Evolutionary conservation across 225 moss, liverwort and hornwort genomes (phyloP), one percentile per base, ranked within the genome.

Genomic region (Ulota crispa): DNA sequence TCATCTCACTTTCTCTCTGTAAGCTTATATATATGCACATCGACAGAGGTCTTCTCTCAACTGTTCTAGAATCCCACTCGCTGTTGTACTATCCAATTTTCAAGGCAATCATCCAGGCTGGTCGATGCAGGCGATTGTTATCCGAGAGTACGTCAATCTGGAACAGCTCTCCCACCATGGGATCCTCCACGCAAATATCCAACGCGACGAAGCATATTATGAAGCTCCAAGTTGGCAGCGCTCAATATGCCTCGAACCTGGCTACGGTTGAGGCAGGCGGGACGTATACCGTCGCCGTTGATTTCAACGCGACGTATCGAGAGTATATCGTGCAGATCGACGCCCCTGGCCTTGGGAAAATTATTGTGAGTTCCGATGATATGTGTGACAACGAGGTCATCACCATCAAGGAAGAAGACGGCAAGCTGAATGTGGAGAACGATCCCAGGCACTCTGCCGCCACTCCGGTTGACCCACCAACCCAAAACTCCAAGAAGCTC

Each of bases 361-460:
- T 86, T 16, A 30, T 45, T 57, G 68, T 90, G 56, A 88, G 83
- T 72, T 87, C 90, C 27, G 90, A 90, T 76, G 90, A 90, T 21
- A 73, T 87, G 42, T 83, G 81, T 13, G 87, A 85, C 37, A 32
- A 64, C 81, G 83, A 81, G 36, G 47, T 72, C 83, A 85, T 90
- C n/a, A 83, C 76, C 19, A 73, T 90, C 81, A 85, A 75, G 78
- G 90, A 83, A 79, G 86, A 68, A 16, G 34, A 67, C 18, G 87
- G 90, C 41, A 85, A 81, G 23, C 67, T 90, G 16, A 54, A 42
- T 13, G n/a, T 79, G 31, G 70, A 78, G 59, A 87, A 57, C 42
- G 78, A 87, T 54, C 45, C 75, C 4, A 60, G 89, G 61, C n/a
- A 9, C 31, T 8, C 77, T 10, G 39, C 54, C 2, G n/a, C 23